Conservation (phyloP, 768 basidiomycete genomes). For the Rhizopogon vulgaris region DNA sequence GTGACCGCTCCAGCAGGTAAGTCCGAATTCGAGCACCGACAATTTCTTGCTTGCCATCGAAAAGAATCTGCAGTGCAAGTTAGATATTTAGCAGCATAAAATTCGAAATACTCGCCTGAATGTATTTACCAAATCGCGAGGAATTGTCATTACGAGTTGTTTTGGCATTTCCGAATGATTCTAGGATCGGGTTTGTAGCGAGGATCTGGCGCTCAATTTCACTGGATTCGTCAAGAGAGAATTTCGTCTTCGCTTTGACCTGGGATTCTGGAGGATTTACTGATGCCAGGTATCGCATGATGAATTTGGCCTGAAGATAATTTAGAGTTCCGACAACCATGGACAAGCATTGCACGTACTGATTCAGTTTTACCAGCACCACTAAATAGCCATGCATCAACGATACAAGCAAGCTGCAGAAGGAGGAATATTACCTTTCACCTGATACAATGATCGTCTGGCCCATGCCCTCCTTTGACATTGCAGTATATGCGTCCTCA, state of each 20-base stretch:
- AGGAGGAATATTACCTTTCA: constrained; percentile 63
- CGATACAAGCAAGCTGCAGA: neutral
- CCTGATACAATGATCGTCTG: constrained; percentile 99
- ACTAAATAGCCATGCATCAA: constrained; percentile 37
- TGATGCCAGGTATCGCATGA: constrained; percentile 98
- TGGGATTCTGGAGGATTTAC: constrained; percentile 78
- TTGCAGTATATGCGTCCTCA: constrained; percentile 97
- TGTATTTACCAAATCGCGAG: constrained; percentile 98
- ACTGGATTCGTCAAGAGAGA: constrained; percentile 77
- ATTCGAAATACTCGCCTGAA: constrained; percentile 61
- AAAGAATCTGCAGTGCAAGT: constrained; percentile 70
- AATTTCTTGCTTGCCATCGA: constrained; percentile 93
- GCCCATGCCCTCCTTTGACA: constrained; percentile 89
- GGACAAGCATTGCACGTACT: constrained; percentile 36
- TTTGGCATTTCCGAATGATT: constrained; percentile 99
- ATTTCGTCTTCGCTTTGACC: constrained; percentile 59
- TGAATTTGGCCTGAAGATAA: constrained; percentile 79
- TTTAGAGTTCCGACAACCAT: constrained; percentile 1
- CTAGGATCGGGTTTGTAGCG: constrained; percentile 98
- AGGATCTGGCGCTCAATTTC: constrained; percentile 97
- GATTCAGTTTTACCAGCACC: constrained; percentile 99
- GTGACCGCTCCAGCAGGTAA: constrained; percentile 94
- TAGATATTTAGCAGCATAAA: constrained; percentile 2
- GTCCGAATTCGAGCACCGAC: constrained; percentile 99
- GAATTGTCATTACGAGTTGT: constrained; percentile 99